Base-by-base conservation (phyloP, 139 green algal genomes). In the Micractinium sp. region DNA sequence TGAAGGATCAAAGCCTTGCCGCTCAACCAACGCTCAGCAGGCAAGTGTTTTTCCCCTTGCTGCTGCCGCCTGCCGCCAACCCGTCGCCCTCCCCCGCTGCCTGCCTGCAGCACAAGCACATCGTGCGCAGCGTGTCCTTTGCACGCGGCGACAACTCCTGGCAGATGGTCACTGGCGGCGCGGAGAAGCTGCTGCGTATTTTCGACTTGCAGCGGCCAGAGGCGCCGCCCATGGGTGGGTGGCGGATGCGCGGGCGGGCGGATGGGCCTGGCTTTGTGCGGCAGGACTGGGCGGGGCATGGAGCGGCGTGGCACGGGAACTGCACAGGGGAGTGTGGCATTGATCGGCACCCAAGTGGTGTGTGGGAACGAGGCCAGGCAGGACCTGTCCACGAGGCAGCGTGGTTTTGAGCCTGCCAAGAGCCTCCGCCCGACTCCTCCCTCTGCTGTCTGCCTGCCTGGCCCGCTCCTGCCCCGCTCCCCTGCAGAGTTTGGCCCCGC, bases 141-240 rank as follows among this genome's bases (percentile, higher is more conserved):
- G 94, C 95, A 15, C 89, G 87, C 2, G 91, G 89, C 20, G 31
- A 61, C 31, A 73, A 84, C 87, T 85, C 88, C 25, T 88, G 82
- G 27, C 92, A 87, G 81, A 91, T 99, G 33, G 90, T 93, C 25
- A 98, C 95, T 36, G 96, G 94, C 33, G 91, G 88, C 39, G 79
- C 93, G 36, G 97, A 99, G 86, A 98, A 99, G 92, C 78, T 97
- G 60, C 66, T 99, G n/a, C 95, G 97, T 20, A 86, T 99, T 2
- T 99, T 94, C 77, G 97, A 99, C 85, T 85, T 99, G 29, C 89
- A 92, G 18, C 91, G 91, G 61, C 94, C 95, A 0, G 95, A 97
- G 0, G 94, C 95, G 19, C 93, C 94, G 22, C 96, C 97, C 36
- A 61, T 87, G 16, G 86, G 90, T 82, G 88, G 96, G 23, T n/a